Evolutionary conservation across 106 monocot genomes (phyloP), one percentile per base, ranked within the genome.

Genomic region (Phalaenopsis equestris): DNA sequence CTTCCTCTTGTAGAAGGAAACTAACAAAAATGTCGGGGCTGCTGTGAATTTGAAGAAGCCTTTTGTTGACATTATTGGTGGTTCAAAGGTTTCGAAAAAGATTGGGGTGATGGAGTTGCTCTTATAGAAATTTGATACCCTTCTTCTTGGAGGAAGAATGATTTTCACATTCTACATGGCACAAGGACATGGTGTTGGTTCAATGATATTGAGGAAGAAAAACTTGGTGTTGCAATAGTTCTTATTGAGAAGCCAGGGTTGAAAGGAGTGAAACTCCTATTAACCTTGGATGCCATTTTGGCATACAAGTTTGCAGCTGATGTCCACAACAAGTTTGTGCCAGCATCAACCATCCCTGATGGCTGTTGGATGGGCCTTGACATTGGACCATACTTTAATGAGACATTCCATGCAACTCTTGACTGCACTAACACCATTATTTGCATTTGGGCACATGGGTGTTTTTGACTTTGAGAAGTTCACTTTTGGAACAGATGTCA

Each of bases 361-460:
- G 91, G 89, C 43, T 91, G 89, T 38, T 91, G 91, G 91, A 87
- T 89, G 91, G 91, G 91, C 49, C 89, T 91, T 23, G 91, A 91
- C 48, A 77, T 91, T 45, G 91, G 91, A 4, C 91, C 91, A 16
- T 89, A 91, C 42, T 80, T 88, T 49, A 90, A 80, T 86, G 80
- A 86, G 36, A 82, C 83, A n/a, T 90, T 88, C 77, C 75, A 73
- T 17, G 84, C 84, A 77, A 49, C 87, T 58, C 81, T 90, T 65
- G 86, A 86, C 11, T 82, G 57, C 56, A 80, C 80, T 65, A 65
- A 84, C 67, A 88, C 86, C 12, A 81, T 90, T 55, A 87, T 90
- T 49, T 90, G 90, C 88, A 90, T 88, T 45, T 30, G 90, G 90
- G 21, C 90, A 88, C 55, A 90, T 90, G 90, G 90, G 90, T 18